Evolutionary conservation across 129 eudicot species (phyloP).

Genomic region (Mikania micrantha): DNA sequence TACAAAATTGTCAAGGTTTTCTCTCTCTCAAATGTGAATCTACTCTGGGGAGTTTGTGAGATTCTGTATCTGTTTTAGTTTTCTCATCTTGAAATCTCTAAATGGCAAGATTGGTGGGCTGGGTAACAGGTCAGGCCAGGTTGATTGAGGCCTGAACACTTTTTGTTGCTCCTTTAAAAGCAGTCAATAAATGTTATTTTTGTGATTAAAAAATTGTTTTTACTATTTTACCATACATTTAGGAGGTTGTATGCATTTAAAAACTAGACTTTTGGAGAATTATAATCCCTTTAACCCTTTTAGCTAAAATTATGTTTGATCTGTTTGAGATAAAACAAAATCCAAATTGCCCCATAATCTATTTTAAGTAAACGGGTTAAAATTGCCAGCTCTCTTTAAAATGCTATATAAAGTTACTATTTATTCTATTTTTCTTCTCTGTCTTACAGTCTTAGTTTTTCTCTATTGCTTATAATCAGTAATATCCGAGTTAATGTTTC

Average conservation of each 20-base stretch:
- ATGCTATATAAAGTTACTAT: neutral
- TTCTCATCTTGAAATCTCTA: neutral
- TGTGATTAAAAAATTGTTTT: too few species aligned
- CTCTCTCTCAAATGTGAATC: neutral
- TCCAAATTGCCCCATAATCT: neutral
- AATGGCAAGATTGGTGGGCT: neutral
- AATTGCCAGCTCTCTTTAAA: neutral
- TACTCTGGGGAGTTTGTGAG: neutral
- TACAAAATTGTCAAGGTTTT: slow-evolving; percentile 95
- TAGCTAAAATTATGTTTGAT: neutral
- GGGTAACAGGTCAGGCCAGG: neutral
- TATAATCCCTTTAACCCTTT: neutral
- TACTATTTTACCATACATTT: neutral
- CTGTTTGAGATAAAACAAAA: slow-evolving; percentile 2
- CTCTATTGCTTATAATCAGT: neutral
- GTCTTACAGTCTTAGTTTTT: too few species aligned
- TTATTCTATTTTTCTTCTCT: too few species aligned
- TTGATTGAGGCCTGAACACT: neutral
- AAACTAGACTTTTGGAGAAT: neutral
- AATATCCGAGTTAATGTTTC: slow-evolving; percentile 13
- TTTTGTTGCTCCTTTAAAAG: neutral
- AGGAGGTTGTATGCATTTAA: neutral
- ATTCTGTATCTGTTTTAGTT: neutral
- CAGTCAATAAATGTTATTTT: neutral
- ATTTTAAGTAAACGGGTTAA: neutral